Evolutionary conservation across 2,329 filamentous ascomycete species (phyloP).

Genomic region (Ceratocystis lukuohia): DNA sequence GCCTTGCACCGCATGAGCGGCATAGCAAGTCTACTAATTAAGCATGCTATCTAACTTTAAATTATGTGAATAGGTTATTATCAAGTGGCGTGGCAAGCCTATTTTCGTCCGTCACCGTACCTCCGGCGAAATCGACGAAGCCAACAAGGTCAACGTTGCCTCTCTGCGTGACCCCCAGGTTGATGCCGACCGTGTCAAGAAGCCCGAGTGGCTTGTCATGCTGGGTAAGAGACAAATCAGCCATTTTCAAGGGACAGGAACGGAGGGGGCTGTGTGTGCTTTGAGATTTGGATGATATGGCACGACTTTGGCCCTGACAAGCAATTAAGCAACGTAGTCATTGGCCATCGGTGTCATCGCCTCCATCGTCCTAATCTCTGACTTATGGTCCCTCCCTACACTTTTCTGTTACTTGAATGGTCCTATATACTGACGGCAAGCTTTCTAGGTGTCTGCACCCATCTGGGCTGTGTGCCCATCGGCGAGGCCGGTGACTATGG

Average conservation of each 20-base stretch:
- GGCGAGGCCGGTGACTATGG: conserved; percentile 96
- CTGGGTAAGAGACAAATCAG: conserved; percentile 48
- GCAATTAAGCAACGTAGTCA: background rate
- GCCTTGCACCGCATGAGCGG: no score
- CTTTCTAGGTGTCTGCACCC: conserved; percentile 82
- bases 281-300: background rate
- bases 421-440: background rate
- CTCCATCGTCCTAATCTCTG: background rate
- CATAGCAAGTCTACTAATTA: background rate
- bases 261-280: background rate
- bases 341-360: background rate
- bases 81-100: conserved; percentile 99
- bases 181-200: conserved; percentile 88
- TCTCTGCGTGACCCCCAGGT: conserved; percentile 79
- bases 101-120: conserved; percentile 99
- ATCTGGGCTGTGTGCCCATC: conserved; percentile 97
- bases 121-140: conserved; percentile 80
- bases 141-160: conserved; percentile 74
- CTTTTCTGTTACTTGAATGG: background rate
- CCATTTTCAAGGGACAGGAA: conserved; percentile 7
- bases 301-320: background rate
- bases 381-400: background rate
- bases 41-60: background rate
- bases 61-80: conserved; percentile 60
- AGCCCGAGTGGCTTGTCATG: conserved; percentile 98